These are phyloP conservation scores for Beauveria bassiana DNA, from an alignment of 2,329 filamentous ascomycete genomes.

Conservation along the genomic window DNA sequence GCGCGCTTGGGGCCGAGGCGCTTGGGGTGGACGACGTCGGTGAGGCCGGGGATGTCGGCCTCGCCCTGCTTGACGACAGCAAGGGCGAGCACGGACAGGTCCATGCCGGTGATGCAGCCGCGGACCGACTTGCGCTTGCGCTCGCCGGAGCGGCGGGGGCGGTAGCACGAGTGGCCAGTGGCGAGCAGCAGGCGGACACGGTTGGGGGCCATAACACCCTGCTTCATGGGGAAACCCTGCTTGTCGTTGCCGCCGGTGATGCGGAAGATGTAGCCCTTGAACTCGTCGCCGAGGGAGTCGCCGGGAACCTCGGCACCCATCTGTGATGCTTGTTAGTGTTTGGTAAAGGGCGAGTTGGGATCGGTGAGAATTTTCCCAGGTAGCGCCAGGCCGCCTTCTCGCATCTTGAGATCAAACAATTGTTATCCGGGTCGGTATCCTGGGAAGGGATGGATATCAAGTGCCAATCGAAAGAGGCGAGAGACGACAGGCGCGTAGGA, in stretches of 20 bases:
- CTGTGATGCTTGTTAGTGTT: slow-evolving; percentile 35
- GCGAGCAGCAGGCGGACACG: slow-evolving; percentile 95
- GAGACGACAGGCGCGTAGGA: not conserved
- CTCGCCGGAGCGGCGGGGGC: slow-evolving; percentile 93
- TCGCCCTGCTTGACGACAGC: slow-evolving; percentile 98
- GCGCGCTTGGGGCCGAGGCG: slow-evolving; percentile 98
- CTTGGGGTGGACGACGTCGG: slow-evolving; percentile 98
- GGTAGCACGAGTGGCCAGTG: slow-evolving; percentile 99
- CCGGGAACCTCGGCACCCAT: slow-evolving; percentile 90
- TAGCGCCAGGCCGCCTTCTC: not conserved
- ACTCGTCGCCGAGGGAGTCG: slow-evolving; percentile 96
- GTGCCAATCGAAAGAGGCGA: slow-evolving; percentile 9
- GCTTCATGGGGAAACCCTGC: slow-evolving; percentile 99
- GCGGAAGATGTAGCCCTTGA: slow-evolving; percentile 99
- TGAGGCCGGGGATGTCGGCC: slow-evolving; percentile 85
- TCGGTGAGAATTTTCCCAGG: not conserved
- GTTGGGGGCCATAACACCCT: slow-evolving; percentile 97
- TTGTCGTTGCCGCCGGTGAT: slow-evolving; percentile 99
- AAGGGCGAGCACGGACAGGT: slow-evolving; percentile 91
- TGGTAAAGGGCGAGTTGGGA: not conserved
- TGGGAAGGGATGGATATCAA: not conserved
- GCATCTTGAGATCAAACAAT: not conserved
- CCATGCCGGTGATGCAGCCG: slow-evolving; percentile 95
- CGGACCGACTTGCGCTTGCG: slow-evolving; percentile 99
- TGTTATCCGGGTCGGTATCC: not conserved